Base-by-base conservation (phyloP, 1,284 basidiomycete genomes). In the Marasmius sp. region DNA sequence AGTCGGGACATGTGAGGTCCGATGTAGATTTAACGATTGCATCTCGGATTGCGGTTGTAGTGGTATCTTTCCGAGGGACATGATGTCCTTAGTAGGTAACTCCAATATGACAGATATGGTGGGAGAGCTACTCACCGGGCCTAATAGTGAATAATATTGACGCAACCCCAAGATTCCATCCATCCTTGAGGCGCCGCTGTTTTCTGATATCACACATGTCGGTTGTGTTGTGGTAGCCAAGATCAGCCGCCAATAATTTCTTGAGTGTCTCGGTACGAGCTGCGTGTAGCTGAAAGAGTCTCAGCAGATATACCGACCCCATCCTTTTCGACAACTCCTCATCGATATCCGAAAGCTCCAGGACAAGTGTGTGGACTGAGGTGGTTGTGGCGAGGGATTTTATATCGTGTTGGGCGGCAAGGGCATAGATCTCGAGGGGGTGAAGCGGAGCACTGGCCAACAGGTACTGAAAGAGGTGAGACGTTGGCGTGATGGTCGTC, bases 321-420 rank as follows among this genome's bases (percentile, higher is more conserved):
- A 60, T 60, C 11, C 58, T 16, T 27, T 54, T 39, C 20, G 51
- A 39, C 7, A 43, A 16, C n/a, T 59, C 48, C 10, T 59, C 58
- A 14, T 18, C 43, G 6, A 59, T n/a, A 12, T 18, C 43, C 14
- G 20, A 43, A 18, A 60, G 45, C 12, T 39, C 34, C 10, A 60
- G n/a, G 2, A 41, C 37, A 4, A 60, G 50, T 9, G 53, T 50
- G 55, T 55, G 51, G 8, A 41, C 18, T 9, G 59, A 60, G 45
- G 45, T 27, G n/a, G 38, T 14, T 1, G 22, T 36, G 1, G 51
- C 51, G 14, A 59, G 58, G 2, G 50, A 22, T 16, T 43, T 18
- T 45, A 59, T 60, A 22, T 54, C 59, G 18, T 55, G 41, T 11
- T 47, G 39, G n/a, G 37, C 51, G 20, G 50, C 51, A 20, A 60